Base-by-base conservation (phyloP, 2,329 filamentous ascomycete genomes). In the Bretziella fagacearum region DNA sequence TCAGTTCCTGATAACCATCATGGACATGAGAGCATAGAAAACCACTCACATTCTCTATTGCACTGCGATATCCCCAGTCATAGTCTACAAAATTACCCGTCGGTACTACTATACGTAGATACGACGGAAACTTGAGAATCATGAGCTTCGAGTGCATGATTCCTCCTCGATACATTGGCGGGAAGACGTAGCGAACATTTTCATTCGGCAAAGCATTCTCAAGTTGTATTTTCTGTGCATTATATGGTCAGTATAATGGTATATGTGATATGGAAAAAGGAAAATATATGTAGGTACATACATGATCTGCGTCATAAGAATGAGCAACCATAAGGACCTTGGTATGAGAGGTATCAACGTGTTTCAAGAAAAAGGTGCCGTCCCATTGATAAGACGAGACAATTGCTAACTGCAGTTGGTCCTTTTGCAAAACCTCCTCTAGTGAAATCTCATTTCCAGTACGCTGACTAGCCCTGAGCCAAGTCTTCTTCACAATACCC, bases 61-160 rank as follows among this genome's bases (percentile, higher is more conserved):
- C 63, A 5, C 84, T 84, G 2, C 69, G 71, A 59, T 93, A 84
- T 7, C 87, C 89, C 87, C 91, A 96, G 58, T 98, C 89, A 56
- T 83, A 85, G 6, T 75, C 69, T 10, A 82, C 78, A 42, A 95
- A 65, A 56, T 98, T 98, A 1, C 86, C 91, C 3, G 81, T 89
- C 0, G 91, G 86, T 2, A 96, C 68, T 1, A 81, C 89, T 37
- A 98, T 69, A 5, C 91, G 76, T 13, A 95, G 62, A 58, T 86
- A 78, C 1, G 64, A 63, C 0, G 72, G 64, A 55, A 85, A 84
- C 55, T 86, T 89, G n/a, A 96, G 69, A 1, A 96, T 63, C 71
- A 93, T 87, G 36, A 96, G 67, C 59, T 98, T 96, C 43, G 85
- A 93, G 61, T 96, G 91, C 86, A 96, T 94, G 55, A 71, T 78